Evolutionary conservation across 768 basidiomycete genomes (phyloP), one percentile per base, ranked within the genome.

Genomic region (Myochromella boudieri): DNA sequence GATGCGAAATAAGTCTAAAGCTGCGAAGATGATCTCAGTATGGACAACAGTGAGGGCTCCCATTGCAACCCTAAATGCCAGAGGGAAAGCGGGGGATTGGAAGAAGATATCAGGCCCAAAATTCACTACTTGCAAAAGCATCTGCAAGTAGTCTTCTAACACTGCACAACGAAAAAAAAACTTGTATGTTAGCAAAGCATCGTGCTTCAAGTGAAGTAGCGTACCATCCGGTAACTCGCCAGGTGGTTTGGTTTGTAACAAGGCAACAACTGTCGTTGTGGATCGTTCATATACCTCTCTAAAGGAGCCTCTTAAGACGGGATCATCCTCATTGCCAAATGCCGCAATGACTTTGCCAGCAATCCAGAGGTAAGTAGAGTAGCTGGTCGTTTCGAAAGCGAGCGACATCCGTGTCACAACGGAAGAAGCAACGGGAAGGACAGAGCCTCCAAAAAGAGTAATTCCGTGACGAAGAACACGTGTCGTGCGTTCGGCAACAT

Each of bases 331-430:
- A 37, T 82, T 72, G 14, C 87, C 91, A 60, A 88, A 97, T 54
- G 81, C 77, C 25, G 74, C 74, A n/a, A 91, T 76, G 21, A 90
- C 66, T 67, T 97, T 97, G 34, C 92, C 89, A 24, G 83, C 85
- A 48, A 98, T 90, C 97, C 97, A 99, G 17, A 98, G 65, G 67
- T 91, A 98, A 53, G 88, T 86, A 9, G 95, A 78, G 59, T 84
- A 82, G 0, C 87, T 89, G 8, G 88, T 91, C 8, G 72, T 66
- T 56, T 91, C 89, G 60, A 97, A 99, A 6, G 80, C 77, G 6
- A 76, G 59, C 1, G 83, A 76, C 87, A 98, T 87, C 41, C 91
- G 78, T 6, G 75, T 74, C 37, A 95, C 66, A 2, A 94, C 74
- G 0, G 83, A 72, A 18, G 90, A 78, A 7, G 88, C 78, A 39